Evolutionary conservation across 2,329 filamentous ascomycete genomes (phyloP).

Genomic region (Colletotrichum eremochloae): DNA sequence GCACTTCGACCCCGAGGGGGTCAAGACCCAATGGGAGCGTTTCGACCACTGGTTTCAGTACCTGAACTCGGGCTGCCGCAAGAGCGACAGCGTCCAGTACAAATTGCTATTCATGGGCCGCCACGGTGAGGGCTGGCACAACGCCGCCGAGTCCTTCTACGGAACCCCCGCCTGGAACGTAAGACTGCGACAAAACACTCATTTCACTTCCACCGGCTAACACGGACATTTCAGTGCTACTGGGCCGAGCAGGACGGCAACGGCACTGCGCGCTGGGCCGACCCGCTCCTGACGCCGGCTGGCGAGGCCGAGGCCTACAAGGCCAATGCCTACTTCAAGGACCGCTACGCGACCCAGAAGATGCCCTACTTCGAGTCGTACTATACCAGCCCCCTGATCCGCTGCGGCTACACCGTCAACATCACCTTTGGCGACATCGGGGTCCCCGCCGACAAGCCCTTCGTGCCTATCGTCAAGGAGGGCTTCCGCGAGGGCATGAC

Average conservation of each 20-base stretch:
- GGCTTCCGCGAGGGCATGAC: slow-evolving; percentile 74
- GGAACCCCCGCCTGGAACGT: slow-evolving; percentile 79
- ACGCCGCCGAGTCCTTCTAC: slow-evolving; percentile 74
- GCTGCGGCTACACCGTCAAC: slow-evolving; percentile 73
- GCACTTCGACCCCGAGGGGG: slow-evolving; percentile 52
- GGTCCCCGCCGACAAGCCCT: slow-evolving; percentile 64
- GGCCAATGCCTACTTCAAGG: slow-evolving; percentile 71
- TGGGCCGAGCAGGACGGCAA: slow-evolving; percentile 76
- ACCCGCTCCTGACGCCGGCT: slow-evolving; percentile 70
- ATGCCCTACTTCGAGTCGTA: slow-evolving; percentile 74
- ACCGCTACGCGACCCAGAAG: slow-evolving; percentile 63
- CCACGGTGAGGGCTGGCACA: slow-evolving; percentile 77
- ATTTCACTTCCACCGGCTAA: slow-evolving; percentile 29
- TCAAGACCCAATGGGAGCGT: slow-evolving; percentile 74
- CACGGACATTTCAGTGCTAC: slow-evolving; percentile 64
- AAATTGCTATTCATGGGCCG: slow-evolving; percentile 77
- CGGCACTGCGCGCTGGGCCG: slow-evolving; percentile 72
- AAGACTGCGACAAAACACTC: slow-evolving; percentile 46
- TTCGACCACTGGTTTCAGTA: slow-evolving; percentile 69
- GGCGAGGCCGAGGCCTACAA: slow-evolving; percentile 70
- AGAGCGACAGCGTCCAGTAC: slow-evolving; percentile 65
- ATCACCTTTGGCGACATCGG: slow-evolving; percentile 69
- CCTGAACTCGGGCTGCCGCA: slow-evolving; percentile 60
- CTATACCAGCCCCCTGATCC: slow-evolving; percentile 73
- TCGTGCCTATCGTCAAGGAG: slow-evolving; percentile 74